Percentiles rank a stretch among this genome's conserved stretches.
Conservation (phyloP, 164 flowering plant species). For the Cinnamomum micranthum region DNA sequence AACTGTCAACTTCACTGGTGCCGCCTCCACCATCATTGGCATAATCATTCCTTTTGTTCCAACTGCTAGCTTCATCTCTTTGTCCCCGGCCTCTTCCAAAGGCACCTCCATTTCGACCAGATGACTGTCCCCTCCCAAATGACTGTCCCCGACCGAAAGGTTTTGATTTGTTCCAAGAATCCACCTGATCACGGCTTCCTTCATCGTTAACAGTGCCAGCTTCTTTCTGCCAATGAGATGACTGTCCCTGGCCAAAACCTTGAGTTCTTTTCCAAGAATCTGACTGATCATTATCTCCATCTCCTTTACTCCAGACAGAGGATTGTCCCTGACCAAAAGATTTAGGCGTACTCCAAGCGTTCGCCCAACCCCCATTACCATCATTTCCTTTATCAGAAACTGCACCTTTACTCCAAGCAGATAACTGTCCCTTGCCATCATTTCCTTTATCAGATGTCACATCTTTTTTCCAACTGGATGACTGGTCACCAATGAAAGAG, state of each 20-base stretch:
- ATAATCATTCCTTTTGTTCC: slow-evolving; percentile 11
- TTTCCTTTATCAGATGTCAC: not conserved
- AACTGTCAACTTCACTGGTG: slow-evolving; percentile 12
- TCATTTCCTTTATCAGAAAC: not conserved
- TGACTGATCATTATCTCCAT: not conserved
- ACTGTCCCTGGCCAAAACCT: slow-evolving; percentile 12
- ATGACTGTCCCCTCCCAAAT: not conserved
- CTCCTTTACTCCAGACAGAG: slow-evolving; percentile 15
- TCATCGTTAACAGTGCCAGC: slow-evolving; percentile 5
- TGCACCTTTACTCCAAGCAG: not conserved
- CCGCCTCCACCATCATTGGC: slow-evolving; percentile 9
- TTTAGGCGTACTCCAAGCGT: not conserved
- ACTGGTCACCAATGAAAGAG: not conserved
- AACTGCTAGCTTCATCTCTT: slow-evolving; percentile 2
- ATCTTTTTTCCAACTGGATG: slow-evolving; percentile 18
- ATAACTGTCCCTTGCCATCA: not conserved
- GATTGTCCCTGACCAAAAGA: slow-evolving; percentile 11
- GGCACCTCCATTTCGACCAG: slow-evolving; percentile 13
- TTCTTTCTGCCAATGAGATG: slow-evolving; percentile 8
- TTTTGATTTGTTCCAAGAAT: slow-evolving; percentile 24
- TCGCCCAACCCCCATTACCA: not conserved
- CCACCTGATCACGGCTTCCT: slow-evolving; percentile 7
- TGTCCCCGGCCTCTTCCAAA: slow-evolving; percentile 4
- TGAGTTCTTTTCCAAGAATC: slow-evolving; percentile 12
- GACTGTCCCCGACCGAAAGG: slow-evolving; percentile 11